Evolutionary conservation across 805 yeast species (phyloP).

Genomic region (Dipodascus albidus): DNA sequence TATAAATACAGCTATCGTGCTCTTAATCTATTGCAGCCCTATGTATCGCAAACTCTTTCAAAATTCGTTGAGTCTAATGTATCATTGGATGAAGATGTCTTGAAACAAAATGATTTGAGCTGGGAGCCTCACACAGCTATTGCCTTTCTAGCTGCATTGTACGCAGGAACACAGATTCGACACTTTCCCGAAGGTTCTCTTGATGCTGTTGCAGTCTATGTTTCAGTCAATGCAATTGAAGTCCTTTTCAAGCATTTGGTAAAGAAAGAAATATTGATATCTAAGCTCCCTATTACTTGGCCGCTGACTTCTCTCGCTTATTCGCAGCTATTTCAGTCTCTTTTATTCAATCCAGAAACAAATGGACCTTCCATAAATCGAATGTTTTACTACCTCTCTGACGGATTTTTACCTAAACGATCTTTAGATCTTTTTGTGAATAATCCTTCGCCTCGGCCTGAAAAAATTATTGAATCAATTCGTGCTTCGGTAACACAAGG

Average conservation of each 20-base stretch:
- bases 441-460: slow-evolving; percentile 23
- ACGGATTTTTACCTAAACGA: slow-evolving; percentile 20
- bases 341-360: slow-evolving; percentile 25
- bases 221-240: slow-evolving; percentile 26
- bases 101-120: not conserved
- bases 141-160: not conserved
- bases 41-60: not conserved
- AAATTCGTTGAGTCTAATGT: not conserved
- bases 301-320: slow-evolving; percentile 30
- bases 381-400: slow-evolving; percentile 14
- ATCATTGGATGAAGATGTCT: not conserved
- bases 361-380: not conserved
- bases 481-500: slow-evolving; percentile 19
- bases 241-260: slow-evolving; percentile 25
- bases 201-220: slow-evolving; percentile 23
- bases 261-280: slow-evolving; percentile 20
- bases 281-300: slow-evolving; percentile 29
- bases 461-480: slow-evolving; percentile 22
- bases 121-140: not conserved
- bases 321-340: slow-evolving; percentile 28
- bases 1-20: not conserved
- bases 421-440: slow-evolving; percentile 22
- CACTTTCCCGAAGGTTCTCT: slow-evolving; percentile 5
- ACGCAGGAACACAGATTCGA: not conserved
- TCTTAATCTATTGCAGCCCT: not conserved